Base-by-base conservation (phyloP, 2,329 filamentous ascomycete genomes). In the Neofusicoccum sp. region DNA sequence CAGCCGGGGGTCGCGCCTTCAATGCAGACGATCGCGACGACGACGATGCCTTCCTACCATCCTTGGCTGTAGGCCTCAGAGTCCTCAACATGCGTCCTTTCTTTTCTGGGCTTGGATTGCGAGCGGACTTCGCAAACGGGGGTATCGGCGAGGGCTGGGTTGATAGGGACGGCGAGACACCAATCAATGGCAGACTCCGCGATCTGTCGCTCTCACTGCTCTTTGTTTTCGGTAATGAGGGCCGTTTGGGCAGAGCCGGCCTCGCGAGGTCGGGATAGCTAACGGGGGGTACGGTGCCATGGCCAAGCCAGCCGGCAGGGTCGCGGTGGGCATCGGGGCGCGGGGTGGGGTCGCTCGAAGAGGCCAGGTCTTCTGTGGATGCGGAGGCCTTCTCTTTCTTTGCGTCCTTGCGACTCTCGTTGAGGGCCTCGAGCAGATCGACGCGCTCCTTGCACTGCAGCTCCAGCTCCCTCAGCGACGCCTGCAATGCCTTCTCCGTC, bases 401-500 rank as follows among this genome's bases (percentile, higher is more conserved):
- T 7, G 78, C 78, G 48, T 86, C 84, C 63, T 82, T 77, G 33
- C 84, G 78, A 67, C 85, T 89, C 65, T 89, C 80, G 63, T 87
- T 85, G 61, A 98, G 78, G 6, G 93, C 89, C 71, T 95, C 89
- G 6, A 98, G 82, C 34, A 98, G 80, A 71, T 96, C 91, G 54
- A 97, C 91, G 51, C 93, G 85, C 76, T 98, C 93, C 74, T 95
- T 93, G 75, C 93, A 97, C 76, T 97, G 93, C 64, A 93, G 73
- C 72, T 98, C 92, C 70, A 98, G 84, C 69, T 92, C 84, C 62
- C 86, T 85, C 63, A 98, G 77, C 51, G 92, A 96, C 60, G 95
- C 89, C 59, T 90, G 84, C 61, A 98, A 77, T 2, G 91, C 88
- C 68, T 85, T 89, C 71, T 98, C 93, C 1, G 91, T 96, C 75